These are phyloP conservation scores for Tilletia indica DNA, from an alignment of 1,284 basidiomycete genomes.

Conservation along the genomic window DNA sequence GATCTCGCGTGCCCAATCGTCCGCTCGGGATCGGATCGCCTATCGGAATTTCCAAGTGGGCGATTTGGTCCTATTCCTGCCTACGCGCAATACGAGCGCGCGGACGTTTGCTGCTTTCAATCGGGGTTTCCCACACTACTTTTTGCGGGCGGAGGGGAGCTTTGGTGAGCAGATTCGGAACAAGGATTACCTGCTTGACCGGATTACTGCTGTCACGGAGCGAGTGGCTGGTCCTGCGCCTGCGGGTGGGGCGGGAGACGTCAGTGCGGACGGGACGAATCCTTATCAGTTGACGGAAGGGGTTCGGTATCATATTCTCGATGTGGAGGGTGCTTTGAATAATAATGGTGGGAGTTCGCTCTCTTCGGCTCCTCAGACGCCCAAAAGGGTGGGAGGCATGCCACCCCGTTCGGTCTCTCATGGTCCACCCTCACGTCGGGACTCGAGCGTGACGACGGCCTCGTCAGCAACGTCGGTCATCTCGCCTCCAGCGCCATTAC, in stretches of 20 bases:
- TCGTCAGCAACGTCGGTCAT: background rate
- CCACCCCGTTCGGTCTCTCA: slow-evolving; percentile 1
- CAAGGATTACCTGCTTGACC: slow-evolving; percentile 85
- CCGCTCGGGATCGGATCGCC: slow-evolving; percentile 59
- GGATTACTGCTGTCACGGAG: slow-evolving; percentile 83
- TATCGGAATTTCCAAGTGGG: slow-evolving; percentile 47
- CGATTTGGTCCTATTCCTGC: slow-evolving; percentile 90
- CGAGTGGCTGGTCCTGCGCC: slow-evolving; percentile 60
- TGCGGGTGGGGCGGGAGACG: slow-evolving; percentile 1
- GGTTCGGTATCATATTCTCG: slow-evolving; percentile 86
- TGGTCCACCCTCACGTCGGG: background rate
- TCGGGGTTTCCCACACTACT: slow-evolving; percentile 91
- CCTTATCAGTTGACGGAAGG: slow-evolving; percentile 73
- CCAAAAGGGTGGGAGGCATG: slow-evolving; percentile 64
- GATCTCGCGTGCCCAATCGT: slow-evolving; percentile 61
- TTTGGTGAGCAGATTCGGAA: slow-evolving; percentile 70
- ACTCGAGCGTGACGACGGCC: slow-evolving; percentile 12
- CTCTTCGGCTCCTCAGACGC: background rate
- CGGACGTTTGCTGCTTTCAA: slow-evolving; percentile 53
- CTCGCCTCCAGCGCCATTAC: background rate
- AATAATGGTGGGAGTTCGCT: background rate
- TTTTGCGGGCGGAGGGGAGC: slow-evolving; percentile 75
- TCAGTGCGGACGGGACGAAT: slow-evolving; percentile 33
- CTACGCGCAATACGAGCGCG: slow-evolving; percentile 73
- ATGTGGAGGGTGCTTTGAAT: slow-evolving; percentile 70